phyloP scores from a whole-genome alignment of 2,329 filamentous ascomycete genomes.

The Pezicula neosporulosa region DNA sequence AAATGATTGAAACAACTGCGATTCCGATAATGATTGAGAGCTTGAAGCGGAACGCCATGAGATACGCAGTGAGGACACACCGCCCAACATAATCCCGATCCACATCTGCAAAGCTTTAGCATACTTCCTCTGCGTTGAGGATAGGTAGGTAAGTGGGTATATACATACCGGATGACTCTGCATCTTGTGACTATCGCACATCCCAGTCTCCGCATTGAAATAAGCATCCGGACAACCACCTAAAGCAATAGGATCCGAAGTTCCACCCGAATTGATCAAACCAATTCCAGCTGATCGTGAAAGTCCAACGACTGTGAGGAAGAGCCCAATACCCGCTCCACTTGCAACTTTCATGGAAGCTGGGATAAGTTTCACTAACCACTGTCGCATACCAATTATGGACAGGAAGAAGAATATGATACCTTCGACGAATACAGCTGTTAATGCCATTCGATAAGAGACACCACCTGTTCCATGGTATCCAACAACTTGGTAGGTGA shows the following conservation, averaged over 20 bases:
- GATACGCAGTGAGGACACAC: slow-evolving; percentile 72
- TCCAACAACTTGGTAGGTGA: slow-evolving; percentile 61
- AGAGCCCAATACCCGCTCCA: slow-evolving; percentile 58
- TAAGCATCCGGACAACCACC: slow-evolving; percentile 64
- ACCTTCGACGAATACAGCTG: slow-evolving; percentile 58
- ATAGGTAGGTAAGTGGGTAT: too few species aligned
- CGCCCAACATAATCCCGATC: slow-evolving; percentile 79
- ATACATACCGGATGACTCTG: slow-evolving; percentile 60
- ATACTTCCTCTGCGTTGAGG: too few species aligned
- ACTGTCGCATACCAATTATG: slow-evolving; percentile 65
- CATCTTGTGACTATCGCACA: slow-evolving; percentile 61
- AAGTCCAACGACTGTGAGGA: slow-evolving; percentile 57
- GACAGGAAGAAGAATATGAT: slow-evolving; percentile 59
- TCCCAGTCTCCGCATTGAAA: slow-evolving; percentile 39
- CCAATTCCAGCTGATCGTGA: slow-evolving; percentile 80
- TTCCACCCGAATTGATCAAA: slow-evolving; percentile 64
- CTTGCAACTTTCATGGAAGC: slow-evolving; percentile 59
- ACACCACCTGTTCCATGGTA: slow-evolving; percentile 50
- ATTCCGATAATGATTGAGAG: slow-evolving; percentile 70
- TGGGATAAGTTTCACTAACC: slow-evolving; percentile 61
- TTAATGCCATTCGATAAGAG: slow-evolving; percentile 53
- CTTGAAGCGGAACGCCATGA: slow-evolving; percentile 74
- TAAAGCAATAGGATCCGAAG: slow-evolving; percentile 67
- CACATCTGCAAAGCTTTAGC: slow-evolving; percentile 52
- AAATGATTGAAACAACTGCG: slow-evolving; percentile 63